Base-by-base conservation (phyloP, 805 yeast genomes). In the Pichia manshurica region DNA sequence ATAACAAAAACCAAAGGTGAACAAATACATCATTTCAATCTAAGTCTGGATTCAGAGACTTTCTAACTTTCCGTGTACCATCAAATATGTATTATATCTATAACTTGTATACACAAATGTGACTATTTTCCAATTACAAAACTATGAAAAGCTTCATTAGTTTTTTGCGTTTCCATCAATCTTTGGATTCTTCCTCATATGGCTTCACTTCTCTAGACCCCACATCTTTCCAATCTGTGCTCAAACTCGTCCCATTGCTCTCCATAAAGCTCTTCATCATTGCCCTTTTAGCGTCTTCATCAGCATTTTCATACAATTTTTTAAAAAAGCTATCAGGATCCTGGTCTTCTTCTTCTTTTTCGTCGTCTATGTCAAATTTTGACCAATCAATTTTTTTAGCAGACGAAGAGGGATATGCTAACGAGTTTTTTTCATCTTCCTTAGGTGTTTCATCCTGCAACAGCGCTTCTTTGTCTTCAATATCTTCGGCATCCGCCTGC, bases 251-350 rank as follows among this genome's bases (percentile, higher is more conserved):
- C 19, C 99, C 99, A 57, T 86, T 84, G 56, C 96, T 86, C 66
- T 93, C 96, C n/a, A 79, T 73, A 58, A 78, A 93, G 45, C 96
- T 87, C 68, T 93, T 93, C 95, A 87, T 84, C 98, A 93, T 93
- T 2, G 99, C 99, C 44, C 95, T 73, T 55, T 72, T 72, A 1
- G 95, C 83, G 58, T 93, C 96, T 7, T 85, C 93, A 61, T 89
- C 95, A 0, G 95, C 91, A 53, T 76, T 81, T 23, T 75, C 74
- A 66, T 84, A 93, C 10, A 93, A 60, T 53, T 79, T 73, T 56
- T 79, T 77, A 68, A 93, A 93, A 58, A 93, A 90, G 1, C 73
- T 81, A 51, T 80, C 79, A 3, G 79, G 78, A 21, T 74, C 77
- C 0, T 65, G 36, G 1, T 34, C 70, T 3, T 75, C 79, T 1